phyloP scores from a whole-genome alignment of 2,329 filamentous ascomycete species.

The Pseudogymnoascus verrucosus region DNA sequence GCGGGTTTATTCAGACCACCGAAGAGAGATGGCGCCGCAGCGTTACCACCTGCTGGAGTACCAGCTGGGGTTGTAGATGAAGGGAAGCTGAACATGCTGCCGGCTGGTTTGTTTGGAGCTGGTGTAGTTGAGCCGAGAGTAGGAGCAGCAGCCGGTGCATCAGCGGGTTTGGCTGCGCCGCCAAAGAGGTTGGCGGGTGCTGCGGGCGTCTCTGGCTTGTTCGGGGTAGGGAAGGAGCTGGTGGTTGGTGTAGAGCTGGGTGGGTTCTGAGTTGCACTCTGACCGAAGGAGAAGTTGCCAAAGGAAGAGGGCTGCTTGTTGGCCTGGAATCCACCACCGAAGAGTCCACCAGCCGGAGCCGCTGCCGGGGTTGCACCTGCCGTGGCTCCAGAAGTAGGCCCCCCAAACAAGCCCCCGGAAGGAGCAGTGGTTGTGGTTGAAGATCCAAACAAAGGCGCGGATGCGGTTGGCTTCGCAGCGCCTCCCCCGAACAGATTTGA shows the following conservation, averaged over 20 bases:
- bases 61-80: constrained; percentile 9
- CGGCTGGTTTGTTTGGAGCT: constrained; percentile 16
- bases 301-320: constrained; percentile 10
- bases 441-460: constrained; percentile 20
- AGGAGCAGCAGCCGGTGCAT: constrained; percentile 10
- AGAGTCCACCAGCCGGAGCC: constrained; percentile 25
- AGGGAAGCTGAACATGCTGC: constrained; percentile 2
- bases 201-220: not conserved
- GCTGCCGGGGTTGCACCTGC: constrained; percentile 15
- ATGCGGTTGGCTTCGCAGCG: constrained; percentile 7
- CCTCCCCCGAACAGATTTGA: constrained; percentile 8
- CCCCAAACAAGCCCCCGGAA: constrained; percentile 18
- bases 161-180: not conserved
- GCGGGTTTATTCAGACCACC: constrained; percentile 6
- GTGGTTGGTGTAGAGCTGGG: not conserved
- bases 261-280: not conserved
- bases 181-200: constrained; percentile 4
- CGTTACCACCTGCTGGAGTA: not conserved
- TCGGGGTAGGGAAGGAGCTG: not conserved
- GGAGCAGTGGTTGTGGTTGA: constrained; percentile 24
- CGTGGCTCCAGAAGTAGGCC: not conserved
- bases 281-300: constrained; percentile 4
- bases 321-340: constrained; percentile 18
- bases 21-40: constrained; percentile 13
- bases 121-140: constrained; percentile 21